phyloP scores from a whole-genome alignment of 2,329 filamentous ascomycete species.

The Leptographium radiaticola region DNA sequence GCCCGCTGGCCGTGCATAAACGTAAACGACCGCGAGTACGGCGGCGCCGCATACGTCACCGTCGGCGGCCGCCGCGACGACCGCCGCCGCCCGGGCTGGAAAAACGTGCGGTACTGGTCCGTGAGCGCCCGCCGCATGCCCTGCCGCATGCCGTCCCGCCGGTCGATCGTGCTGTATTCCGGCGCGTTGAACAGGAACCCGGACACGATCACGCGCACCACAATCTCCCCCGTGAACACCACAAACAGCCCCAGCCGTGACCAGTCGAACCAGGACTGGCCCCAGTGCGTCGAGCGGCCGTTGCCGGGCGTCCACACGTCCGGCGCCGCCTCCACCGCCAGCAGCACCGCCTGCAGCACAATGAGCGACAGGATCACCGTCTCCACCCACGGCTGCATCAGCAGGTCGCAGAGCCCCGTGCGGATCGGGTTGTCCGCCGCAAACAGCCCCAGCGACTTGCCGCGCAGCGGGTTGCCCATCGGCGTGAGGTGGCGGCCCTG shows the following conservation, averaged over 20 bases:
- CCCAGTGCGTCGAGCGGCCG: conserved; percentile 51
- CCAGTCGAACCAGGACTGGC: conserved; percentile 58
- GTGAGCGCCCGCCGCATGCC: conserved; percentile 62
- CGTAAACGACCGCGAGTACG: conserved; percentile 66
- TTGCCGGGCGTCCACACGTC: conserved; percentile 54
- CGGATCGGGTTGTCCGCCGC: conserved; percentile 64
- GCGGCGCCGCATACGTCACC: conserved; percentile 39
- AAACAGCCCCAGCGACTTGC: conserved; percentile 77
- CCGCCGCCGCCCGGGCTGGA: conserved; percentile 66
- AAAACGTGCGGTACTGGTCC: conserved; percentile 65
- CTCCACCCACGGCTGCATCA: conserved; percentile 80
- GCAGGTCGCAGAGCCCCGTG: conserved; percentile 61
- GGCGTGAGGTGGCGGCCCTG: conserved; percentile 12
- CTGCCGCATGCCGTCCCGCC: conserved; percentile 57
- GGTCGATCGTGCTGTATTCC: conserved; percentile 85
- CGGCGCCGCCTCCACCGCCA: conserved; percentile 68
- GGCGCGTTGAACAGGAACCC: conserved; percentile 82
- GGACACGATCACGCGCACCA: conserved; percentile 78
- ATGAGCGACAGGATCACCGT: conserved; percentile 80
- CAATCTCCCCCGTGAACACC: conserved; percentile 78
- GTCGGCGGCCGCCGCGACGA: conserved; percentile 42
- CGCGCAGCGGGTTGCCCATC: conserved; percentile 66
- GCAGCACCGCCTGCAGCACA: conserved; percentile 72
- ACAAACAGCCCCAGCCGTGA: conserved; percentile 71
- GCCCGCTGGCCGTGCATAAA: conserved; percentile 51